Percentiles rank a stretch among this genome's conserved stretches.
Evolutionary conservation across 2,329 filamentous ascomycete genomes (phyloP).

Genomic region (Dactylellina haptotyla): DNA sequence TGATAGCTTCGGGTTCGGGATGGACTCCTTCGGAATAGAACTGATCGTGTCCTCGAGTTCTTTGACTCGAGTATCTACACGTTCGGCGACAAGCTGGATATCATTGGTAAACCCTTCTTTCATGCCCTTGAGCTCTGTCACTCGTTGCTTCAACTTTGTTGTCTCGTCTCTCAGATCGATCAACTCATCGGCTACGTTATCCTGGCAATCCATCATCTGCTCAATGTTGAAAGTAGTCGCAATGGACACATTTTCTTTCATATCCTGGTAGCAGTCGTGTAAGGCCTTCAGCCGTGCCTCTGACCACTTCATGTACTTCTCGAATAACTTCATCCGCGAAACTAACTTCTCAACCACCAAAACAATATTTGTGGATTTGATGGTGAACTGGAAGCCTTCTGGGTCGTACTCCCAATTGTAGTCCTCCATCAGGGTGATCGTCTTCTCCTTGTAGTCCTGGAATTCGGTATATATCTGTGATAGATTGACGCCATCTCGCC

Average conservation of each 20-base stretch:
- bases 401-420: constrained; percentile 25
- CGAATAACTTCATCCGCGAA: constrained; percentile 15
- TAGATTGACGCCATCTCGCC: constrained; percentile 23
- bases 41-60: neutral
- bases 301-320: constrained; percentile 9
- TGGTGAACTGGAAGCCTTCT: neutral
- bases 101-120: neutral
- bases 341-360: constrained; percentile 17
- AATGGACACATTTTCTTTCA: constrained; percentile 6
- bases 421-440: constrained; percentile 12
- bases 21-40: neutral
- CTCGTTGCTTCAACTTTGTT: neutral
- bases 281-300: constrained; percentile 5
- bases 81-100: neutral
- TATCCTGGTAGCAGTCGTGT: constrained; percentile 21
- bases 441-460: constrained; percentile 25
- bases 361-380: constrained; percentile 9
- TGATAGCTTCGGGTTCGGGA: no score
- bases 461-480: constrained; percentile 23
- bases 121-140: constrained; percentile 11
- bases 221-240: neutral
- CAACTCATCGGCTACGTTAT: constrained; percentile 19
- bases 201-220: constrained; percentile 21
- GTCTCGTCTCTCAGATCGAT: constrained; percentile 5
- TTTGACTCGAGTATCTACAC: neutral